Evolutionary conservation across 805 yeast species (phyloP), one percentile per base, ranked within the genome.

Genomic region (Torulaspora gathmanii): DNA sequence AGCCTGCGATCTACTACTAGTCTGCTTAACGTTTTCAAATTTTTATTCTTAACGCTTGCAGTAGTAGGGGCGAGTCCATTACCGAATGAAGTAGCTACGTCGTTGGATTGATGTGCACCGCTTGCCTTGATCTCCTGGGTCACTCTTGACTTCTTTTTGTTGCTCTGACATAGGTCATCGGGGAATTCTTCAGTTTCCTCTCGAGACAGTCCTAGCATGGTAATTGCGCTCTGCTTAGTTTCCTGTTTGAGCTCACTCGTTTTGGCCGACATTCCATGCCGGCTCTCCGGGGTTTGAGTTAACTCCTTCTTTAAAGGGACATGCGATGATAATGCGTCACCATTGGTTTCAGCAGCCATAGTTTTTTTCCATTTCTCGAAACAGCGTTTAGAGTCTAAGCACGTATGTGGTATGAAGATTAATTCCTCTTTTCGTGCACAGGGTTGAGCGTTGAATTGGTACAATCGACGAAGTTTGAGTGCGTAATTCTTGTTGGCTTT

Each of bases 211-310:
- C 73, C 73, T 19, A 76, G 69, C 3, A 86, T 83, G 0, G 82
- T 84, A 28, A 80, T 61, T 0, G 86, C 86, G 57, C 80, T 81
- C 10, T 77, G 77, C 11, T 63, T 67, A 2, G 38, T 53, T n/a
- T 52, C 49, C 16, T 57, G 33, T 31, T 25, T 10, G 56, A 13
- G 26, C 13, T 38, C 37, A 3, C 33, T 11, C 2, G 20, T 17
- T 19, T 29, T 31, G 15, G 20, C 22, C 4, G 38, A 26, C 12
- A 34, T 17, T 13, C 35, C 36, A n/a, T 19, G 43, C 30, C 28
- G 25, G 19, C 35, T 41, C 36, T 39, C 36, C 16, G 23, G 15
- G 23, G 36, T 15, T 19, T 23, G 33, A 6, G 36, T 12, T 2
- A 39, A 13, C 10, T 41, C 44, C 9, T 34, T 34, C 20, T 13